These are phyloP conservation scores for Russula vinacea DNA, from an alignment of 768 basidiomycete species.

Conservation along the genomic window DNA sequence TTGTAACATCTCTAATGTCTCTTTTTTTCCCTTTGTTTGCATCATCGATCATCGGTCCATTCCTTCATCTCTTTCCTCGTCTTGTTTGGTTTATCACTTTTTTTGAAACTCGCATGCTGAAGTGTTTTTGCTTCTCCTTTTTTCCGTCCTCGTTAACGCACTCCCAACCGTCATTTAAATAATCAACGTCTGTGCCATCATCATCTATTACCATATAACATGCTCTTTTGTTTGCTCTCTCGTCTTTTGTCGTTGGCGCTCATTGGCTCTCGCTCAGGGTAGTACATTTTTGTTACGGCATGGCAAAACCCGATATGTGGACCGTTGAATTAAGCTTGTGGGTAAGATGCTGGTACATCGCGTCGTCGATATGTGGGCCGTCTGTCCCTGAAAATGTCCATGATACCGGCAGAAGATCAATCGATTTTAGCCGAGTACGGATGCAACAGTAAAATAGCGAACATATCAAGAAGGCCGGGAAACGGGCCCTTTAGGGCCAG, in stretches of 20 bases:
- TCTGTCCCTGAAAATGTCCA: no score
- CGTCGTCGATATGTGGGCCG: no score
- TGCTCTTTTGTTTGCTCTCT: background rate
- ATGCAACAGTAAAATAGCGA: no score
- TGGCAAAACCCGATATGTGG: no score
- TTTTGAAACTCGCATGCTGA: background rate
- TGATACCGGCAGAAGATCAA: no score
- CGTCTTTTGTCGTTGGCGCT: no score
- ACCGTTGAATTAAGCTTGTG: no score
- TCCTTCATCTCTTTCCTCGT: background rate
- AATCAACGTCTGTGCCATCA: background rate
- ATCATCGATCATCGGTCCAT: background rate
- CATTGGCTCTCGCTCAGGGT: background rate
- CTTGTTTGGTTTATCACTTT: conserved; percentile 3
- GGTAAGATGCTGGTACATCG: no score
- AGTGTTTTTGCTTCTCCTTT: background rate
- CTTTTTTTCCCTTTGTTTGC: background rate
- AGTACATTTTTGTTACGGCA: no score
- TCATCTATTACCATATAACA: background rate
- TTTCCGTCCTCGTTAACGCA: conserved; percentile 1
- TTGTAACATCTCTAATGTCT: background rate
- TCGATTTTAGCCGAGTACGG: no score
- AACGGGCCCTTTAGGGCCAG: no score
- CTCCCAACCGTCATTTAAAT: background rate
- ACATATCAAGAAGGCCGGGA: no score